Conservation (phyloP, 345 rosid genomes). For the Murraya paniculata region DNA sequence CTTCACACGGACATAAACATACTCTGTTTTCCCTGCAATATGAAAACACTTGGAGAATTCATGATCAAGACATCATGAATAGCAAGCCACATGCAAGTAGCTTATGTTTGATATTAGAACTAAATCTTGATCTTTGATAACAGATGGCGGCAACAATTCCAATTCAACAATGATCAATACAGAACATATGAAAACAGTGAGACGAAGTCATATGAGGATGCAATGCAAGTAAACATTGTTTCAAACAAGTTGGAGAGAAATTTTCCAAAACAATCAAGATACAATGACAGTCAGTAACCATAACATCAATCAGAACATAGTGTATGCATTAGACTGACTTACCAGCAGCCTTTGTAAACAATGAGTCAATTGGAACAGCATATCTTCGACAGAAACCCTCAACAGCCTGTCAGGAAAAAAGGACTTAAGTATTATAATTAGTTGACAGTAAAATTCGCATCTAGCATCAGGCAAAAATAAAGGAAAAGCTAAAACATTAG, state of each 20-base stretch:
- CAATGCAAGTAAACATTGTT: background rate
- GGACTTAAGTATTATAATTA: constrained; percentile 8
- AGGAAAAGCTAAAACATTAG: background rate
- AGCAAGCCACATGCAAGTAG: background rate
- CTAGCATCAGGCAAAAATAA: background rate
- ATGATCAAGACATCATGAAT: background rate
- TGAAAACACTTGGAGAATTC: background rate
- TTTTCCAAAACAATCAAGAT: background rate
- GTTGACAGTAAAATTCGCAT: background rate
- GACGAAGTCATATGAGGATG: background rate
- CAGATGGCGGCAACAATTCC: background rate
- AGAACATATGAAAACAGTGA: background rate
- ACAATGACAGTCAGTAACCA: background rate
- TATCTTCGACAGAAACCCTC: constrained; percentile 93
- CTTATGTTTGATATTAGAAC: background rate
- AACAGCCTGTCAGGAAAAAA: constrained; percentile 65
- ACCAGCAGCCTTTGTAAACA: constrained; percentile 74
- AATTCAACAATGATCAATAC: background rate
- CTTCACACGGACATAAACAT: constrained; percentile 60
- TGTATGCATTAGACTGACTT: constrained; percentile 29
- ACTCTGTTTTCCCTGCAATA: constrained; percentile 83
- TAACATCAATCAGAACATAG: background rate
- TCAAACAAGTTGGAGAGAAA: background rate
- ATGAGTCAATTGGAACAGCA: constrained; percentile 52
- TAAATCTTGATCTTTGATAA: background rate